Evolutionary conservation across 148 eudicot species (phyloP).

Genomic region (Oxyria digyna): DNA sequence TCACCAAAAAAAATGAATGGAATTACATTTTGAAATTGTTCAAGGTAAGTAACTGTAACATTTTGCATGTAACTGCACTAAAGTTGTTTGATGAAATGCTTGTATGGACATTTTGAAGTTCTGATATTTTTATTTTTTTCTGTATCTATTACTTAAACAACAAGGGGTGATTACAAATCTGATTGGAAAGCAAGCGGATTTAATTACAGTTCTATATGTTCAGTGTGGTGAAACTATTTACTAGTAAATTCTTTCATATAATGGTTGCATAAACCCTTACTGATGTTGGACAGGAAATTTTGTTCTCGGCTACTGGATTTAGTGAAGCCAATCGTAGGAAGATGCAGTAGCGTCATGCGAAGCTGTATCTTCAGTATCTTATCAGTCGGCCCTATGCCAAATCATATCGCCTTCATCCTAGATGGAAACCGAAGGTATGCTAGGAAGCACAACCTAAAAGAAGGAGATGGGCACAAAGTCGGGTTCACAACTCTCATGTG

Average conservation of each 20-base stretch:
- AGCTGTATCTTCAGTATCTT: conserved; percentile 3
- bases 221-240: not conserved
- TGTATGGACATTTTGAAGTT: not conserved
- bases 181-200: not conserved
- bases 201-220: not conserved
- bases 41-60: not conserved
- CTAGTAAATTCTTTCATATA: not conserved
- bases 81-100: conserved; percentile 3
- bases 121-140: no score
- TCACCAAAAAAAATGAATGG: no score
- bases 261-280: no score
- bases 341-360: not conserved
- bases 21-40: not conserved
- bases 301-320: not conserved
- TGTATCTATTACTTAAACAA: not conserved
- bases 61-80: not conserved
- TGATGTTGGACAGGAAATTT: not conserved
- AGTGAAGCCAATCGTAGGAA: not conserved
- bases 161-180: not conserved
- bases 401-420: conserved; percentile 8
- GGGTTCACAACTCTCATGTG: conserved; percentile 2
- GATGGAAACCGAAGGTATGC: conserved; percentile 12
- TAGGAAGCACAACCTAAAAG: not conserved
- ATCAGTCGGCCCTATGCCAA: conserved; percentile 6
- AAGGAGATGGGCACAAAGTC: not conserved